Evolutionary conservation across 2,329 filamentous ascomycete species (phyloP), one percentile per base, ranked within the genome.

Genomic region (Tricladium varicosporioides): DNA sequence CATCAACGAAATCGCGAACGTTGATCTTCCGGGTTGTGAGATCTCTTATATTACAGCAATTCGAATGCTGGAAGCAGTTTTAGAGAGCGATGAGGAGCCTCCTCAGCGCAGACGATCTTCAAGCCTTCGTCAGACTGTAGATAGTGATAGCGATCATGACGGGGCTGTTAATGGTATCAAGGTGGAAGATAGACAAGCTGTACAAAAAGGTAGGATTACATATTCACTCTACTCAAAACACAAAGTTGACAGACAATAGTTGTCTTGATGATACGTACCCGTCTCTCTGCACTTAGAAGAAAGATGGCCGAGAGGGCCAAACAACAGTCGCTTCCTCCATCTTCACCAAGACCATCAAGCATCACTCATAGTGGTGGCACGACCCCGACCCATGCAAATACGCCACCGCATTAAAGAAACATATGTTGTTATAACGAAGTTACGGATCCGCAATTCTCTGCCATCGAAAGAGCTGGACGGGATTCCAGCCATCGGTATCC

Each of bases 11-110:
- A 89, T 99, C 50, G 91, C 94, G 1, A 92, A 93, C 56, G 90
- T 94, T 61, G 92, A 97, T 71, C 78, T 97, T 19, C 75, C 79
- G 0, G 91, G 92, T 14, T 97, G 93, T 70, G 92, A 97, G 69
- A 86, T 96, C 22, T 92, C 92, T 15, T 99, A 99, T 70, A 82
- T 91, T 53, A 97, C 94, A 0, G 92, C 94, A 0, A 92, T 97
- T 63, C 85, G 90, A 61, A 94, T 99, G 88, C 81, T 97, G 13
- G 93, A 99, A 74, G 94, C 93, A 14, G 90, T 99, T 2, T 76
- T 99, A 56, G 94, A 99, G 66, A 87, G 82, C 48, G 92, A 96
- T 58, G 91, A 85, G 22, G 82, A 83, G 69, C 72, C 48, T 72
- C 75, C 48, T 72, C 76, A 43, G 75, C 74, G 66, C 73, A 78